Evolutionary conservation across 768 basidiomycete genomes (phyloP).

Genomic region (Naganishia randhawae): DNA sequence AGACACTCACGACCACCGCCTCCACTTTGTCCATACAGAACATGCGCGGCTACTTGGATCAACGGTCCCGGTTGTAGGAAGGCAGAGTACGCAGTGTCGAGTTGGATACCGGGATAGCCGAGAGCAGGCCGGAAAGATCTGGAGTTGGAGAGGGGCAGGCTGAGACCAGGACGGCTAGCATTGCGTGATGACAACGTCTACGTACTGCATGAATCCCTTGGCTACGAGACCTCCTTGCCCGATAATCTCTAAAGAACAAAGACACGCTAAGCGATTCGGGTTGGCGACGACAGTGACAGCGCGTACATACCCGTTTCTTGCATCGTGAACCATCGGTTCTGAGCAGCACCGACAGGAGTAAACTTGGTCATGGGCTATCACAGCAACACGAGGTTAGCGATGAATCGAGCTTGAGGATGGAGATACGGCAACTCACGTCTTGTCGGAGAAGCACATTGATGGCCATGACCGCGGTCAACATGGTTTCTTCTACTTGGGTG

Average conservation of each 20-base stretch:
- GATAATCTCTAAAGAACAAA: conserved; percentile 24
- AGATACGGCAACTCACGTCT: conserved; percentile 10
- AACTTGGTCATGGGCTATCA: conserved; percentile 18
- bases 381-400: not conserved
- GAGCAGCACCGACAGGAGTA: conserved; percentile 38
- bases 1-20: conserved; percentile 35
- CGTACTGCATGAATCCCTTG: conserved; percentile 49
- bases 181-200: not conserved
- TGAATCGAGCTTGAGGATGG: too few relatives aligned
- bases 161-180: not conserved
- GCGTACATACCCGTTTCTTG: conserved; percentile 33
- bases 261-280: not conserved
- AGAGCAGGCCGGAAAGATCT: conserved; percentile 48
- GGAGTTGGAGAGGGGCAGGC: not conserved
- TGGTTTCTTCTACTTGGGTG: conserved; percentile 37
- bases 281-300: too few relatives aligned
- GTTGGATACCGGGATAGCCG: conserved; percentile 44
- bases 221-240: conserved; percentile 48
- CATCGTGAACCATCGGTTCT: conserved; percentile 48
- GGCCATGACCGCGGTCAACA: conserved; percentile 44
- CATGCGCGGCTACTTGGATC: conserved; percentile 40
- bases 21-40: conserved; percentile 22
- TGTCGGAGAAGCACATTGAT: conserved; percentile 46
- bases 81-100: conserved; percentile 48
- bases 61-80: conserved; percentile 47